Percentiles rank a stretch among this genome's conserved stretches.
Evolutionary conservation across 306 rosid genomes (phyloP).

Genomic region (Acacia melanoxylon): DNA sequence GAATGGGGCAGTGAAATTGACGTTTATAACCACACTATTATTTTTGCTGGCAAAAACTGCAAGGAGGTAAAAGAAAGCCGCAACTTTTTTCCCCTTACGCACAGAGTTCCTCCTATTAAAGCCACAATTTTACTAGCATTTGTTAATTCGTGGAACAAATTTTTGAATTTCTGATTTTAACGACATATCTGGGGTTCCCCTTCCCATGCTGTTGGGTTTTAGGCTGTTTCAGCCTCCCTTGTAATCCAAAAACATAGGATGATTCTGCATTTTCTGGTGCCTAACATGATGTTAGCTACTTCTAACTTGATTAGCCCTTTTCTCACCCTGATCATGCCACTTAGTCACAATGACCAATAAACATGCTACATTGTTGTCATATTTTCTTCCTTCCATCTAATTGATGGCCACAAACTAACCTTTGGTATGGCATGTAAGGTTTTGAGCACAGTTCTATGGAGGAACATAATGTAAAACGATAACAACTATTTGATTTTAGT

Average conservation of each 20-base stretch:
- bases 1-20: background rate
- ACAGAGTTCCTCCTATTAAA: background rate
- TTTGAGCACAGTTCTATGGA: background rate
- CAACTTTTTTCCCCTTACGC: background rate
- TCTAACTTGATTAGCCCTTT: background rate
- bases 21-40: background rate
- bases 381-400: constrained; percentile 5
- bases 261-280: background rate
- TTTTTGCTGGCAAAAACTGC: background rate
- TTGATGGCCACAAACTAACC: background rate
- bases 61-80: background rate
- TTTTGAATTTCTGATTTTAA: background rate
- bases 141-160: background rate
- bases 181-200: background rate
- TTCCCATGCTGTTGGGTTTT: background rate
- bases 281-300: background rate
- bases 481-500: constrained; percentile 8
- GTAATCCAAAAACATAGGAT: background rate
- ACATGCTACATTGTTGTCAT: background rate
- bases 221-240: background rate
- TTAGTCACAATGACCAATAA: background rate
- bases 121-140: background rate
- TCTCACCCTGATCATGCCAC: background rate
- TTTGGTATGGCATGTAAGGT: background rate
- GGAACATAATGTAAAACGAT: background rate